Base-by-base conservation (phyloP, 2,329 filamentous ascomycete species). In the Gliomastix tumulicola region DNA sequence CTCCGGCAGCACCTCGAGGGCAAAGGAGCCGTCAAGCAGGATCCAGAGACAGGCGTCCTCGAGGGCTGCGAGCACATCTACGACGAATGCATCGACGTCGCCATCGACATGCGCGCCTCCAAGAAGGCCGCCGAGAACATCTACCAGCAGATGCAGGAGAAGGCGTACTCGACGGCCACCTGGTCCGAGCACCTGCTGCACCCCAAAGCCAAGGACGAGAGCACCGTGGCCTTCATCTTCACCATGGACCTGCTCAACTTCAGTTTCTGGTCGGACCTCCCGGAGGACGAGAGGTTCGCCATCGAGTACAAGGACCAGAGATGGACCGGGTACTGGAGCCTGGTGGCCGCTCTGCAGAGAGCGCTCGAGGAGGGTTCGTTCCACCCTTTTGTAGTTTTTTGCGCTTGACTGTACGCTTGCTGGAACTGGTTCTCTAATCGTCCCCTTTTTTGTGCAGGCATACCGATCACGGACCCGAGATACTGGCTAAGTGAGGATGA, bases 181-280 rank as follows among this genome's bases (percentile, higher is more conserved):
- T 98, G 92, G 92, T 78, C 85, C 12, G 74, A 84, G 50, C 88
- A 97, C 58, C 85, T 92, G 55, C 68, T 98, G 27, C 92, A 98
- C 51, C 92, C 92, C 2, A 84, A 89, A 56, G 51, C 75, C 30
- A 88, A 88, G 53, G 82, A 94, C 53, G 84, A 87, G 51, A 72
- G 62, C 35, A 89, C 88, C 0, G 78, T 94, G 17, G 82, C 86
- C 44, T 97, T 98, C 56, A 90, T 98, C 50, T 97, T 98, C 57
- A 88, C 86, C 16, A 94, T 98, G 88, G 92, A 98, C 56, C 60
- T 98, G 20, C 66, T 98, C 35, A 98, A 98, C 56, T 98, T 97
- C 55, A 94, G 83, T 17, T 98, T 98, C 59, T 98, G 92, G 92
- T 94, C 87, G 12, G 82, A 86, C 36, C 54, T 62, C 31, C 59